Base-by-base conservation (phyloP, 1,284 basidiomycete genomes). In the Psilocybe mexicana region DNA sequence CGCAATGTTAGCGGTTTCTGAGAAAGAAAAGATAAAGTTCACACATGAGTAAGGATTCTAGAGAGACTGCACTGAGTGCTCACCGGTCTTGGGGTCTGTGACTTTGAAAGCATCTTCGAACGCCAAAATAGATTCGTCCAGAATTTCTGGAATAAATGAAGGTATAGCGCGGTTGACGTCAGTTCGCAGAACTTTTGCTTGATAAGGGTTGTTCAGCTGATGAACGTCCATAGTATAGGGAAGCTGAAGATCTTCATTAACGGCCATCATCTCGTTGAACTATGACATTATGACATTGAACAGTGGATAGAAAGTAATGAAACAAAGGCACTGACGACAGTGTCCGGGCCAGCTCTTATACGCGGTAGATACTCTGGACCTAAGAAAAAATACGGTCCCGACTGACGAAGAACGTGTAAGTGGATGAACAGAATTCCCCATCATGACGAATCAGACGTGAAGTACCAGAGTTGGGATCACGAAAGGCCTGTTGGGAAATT, bases 121-220 rank as follows among this genome's bases (percentile, higher is more conserved):
- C 1, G 72, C 71, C 43, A 75, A 54, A 42, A 65, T 64, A 6
- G 71, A 68, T 59, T 77, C 75, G 30, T 76, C 75, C 12, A 73
- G 57, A 48, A 77, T 66, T 55, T 75, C 72, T 6, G 74, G 74
- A 51, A 76, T 72, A 55, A 71, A 69, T 18, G 68, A 60, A 10
- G 72, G 69, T 36, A 76, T 64, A 1, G 72, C 69, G 38, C 74
- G 71, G 45, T 71, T 76, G 18, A 76, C 66, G 48, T 73, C 73
- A 2, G 73, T 75, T 25, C 74, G 69, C 46, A 74, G 55, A 5
- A 76, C 71, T 23, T 64, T 67, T 10, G 71, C 71, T 55, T 77
- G 74, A 52, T 74, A 76, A n/a, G 75, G 72, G 40, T 70, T 72
- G 44, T 58, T 55, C 28, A 73, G 63, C 51, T 73, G 69, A 55